Conservation (phyloP, 2,329 filamentous ascomycete species). For the Emergomyces pasteurianus region DNA sequence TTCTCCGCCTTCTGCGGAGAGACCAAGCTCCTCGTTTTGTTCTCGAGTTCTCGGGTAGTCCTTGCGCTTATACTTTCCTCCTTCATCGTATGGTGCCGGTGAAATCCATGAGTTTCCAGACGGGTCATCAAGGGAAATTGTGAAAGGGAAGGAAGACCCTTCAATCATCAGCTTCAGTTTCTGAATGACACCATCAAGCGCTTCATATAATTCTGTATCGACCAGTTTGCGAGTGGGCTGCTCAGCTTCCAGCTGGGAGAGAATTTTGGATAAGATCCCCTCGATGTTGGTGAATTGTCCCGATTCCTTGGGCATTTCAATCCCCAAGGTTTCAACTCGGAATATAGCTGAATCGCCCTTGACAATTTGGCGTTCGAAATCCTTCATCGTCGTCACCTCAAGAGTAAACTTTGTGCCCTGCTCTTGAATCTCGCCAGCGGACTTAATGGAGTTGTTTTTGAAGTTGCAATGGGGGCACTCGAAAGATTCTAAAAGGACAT, state of each 20-base stretch:
- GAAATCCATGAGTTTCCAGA: conserved; percentile 96
- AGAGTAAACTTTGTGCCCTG: conserved; percentile 77
- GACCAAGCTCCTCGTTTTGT: conserved; percentile 76
- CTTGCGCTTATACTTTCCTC: conserved; percentile 80
- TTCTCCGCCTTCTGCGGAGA: conserved; percentile 41
- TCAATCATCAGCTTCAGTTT: conserved; percentile 66
- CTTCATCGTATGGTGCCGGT: conserved; percentile 59
- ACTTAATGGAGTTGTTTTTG: conserved; percentile 87
- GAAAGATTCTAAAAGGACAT: conserved; percentile 96
- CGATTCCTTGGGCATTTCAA: conserved; percentile 83
- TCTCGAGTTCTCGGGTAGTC: conserved; percentile 73
- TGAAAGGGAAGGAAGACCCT: conserved; percentile 74
- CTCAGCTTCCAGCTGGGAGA: conserved; percentile 68
- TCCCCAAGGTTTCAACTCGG: conserved; percentile 79
- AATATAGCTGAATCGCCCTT: conserved; percentile 81
- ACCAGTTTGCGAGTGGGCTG: conserved; percentile 73
- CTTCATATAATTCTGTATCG: conserved; percentile 63
- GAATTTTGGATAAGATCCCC: conserved; percentile 65
- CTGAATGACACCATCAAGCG: conserved; percentile 64
- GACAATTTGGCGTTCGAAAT: conserved; percentile 78
- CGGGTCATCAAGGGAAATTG: conserved; percentile 75
- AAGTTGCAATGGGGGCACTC: conserved; percentile 79
- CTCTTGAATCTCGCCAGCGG: conserved; percentile 82
- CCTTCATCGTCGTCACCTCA: conserved; percentile 57
- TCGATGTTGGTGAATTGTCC: conserved; percentile 92